Percentiles rank a stretch among this genome's conserved stretches.
These are phyloP conservation scores for Plasmopara viticola DNA, from an alignment of 352 stramenopile species.

Conservation along the genomic window DNA sequence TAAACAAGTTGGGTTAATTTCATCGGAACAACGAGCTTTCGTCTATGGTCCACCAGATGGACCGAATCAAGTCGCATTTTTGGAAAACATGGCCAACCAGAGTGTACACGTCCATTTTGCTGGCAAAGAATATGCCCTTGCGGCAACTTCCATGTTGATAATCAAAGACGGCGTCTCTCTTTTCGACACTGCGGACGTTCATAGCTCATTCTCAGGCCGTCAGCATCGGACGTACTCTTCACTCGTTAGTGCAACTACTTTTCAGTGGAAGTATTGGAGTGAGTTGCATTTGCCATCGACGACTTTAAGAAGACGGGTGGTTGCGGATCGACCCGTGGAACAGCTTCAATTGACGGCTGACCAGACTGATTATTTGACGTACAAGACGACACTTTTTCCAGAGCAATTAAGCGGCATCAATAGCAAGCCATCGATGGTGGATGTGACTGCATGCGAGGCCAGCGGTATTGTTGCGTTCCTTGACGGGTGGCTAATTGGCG, in stretches of 20 bases:
- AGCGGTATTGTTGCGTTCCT: conserved; percentile 50
- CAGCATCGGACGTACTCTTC: conserved; percentile 38
- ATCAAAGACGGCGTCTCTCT: conserved; percentile 32
- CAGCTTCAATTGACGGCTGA: conserved; percentile 53
- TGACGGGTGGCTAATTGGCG: conserved; percentile 35
- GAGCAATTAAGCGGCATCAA: conserved; percentile 1
- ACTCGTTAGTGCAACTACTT: conserved; percentile 21
- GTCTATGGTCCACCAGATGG: conserved; percentile 31
- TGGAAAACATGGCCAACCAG: conserved; percentile 42
- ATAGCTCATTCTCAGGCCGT: conserved; percentile 35
- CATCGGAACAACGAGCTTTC: conserved; percentile 36
- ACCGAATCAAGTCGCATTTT: conserved; percentile 33
- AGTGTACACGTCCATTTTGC: conserved; percentile 31
- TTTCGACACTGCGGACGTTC: conserved; percentile 53
- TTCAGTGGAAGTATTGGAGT: conserved; percentile 51
- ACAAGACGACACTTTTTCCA: conserved; percentile 41
- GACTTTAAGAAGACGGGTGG: conserved; percentile 29
- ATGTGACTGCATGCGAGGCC: conserved; percentile 51
- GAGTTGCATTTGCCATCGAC: conserved; percentile 30
- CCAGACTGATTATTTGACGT: conserved; percentile 56
- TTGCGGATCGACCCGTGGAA: conserved; percentile 36
- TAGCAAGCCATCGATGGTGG: conserved; percentile 14
- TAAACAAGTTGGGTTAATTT: conserved; percentile 2
- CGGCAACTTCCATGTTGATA: conserved; percentile 42
- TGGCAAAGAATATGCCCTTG: conserved; percentile 30